Percentiles rank a stretch among this genome's conserved stretches.
Conservation (phyloP, 306 rosid species). For the Ceratonia siliqua region DNA sequence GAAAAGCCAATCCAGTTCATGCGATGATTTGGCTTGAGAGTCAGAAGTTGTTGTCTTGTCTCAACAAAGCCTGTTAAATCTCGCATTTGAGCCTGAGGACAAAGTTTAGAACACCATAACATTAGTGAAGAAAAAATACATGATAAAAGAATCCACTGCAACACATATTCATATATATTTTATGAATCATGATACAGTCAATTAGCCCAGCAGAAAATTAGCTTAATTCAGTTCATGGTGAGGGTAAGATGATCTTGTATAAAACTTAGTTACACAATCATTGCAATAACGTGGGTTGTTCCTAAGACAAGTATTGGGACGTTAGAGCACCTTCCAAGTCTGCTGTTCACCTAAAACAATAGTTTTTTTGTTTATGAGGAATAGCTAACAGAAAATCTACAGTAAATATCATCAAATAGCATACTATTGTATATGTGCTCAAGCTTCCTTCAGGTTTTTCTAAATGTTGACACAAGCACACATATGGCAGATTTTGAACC, state of each 20-base stretch:
- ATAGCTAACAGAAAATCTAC: neutral
- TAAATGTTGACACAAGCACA: neutral
- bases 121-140: slow-evolving; percentile 17
- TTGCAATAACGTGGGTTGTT: neutral
- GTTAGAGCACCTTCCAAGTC: neutral
- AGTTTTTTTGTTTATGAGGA: neutral
- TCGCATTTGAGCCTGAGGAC: slow-evolving; percentile 93
- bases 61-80: slow-evolving; percentile 97
- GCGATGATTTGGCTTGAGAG: slow-evolving; percentile 96
- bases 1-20: slow-evolving; percentile 99
- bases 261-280: neutral
- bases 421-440: neutral
- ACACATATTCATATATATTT: neutral
- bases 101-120: slow-evolving; percentile 9
- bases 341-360: neutral
- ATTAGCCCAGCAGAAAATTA: neutral
- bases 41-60: slow-evolving; percentile 90
- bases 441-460: neutral
- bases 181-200: neutral
- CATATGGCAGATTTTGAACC: neutral
- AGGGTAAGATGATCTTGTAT: neutral
- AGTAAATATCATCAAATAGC: neutral
- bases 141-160: neutral
- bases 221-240: neutral
- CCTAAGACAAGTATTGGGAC: neutral